Percentiles rank a stretch among this genome's conserved stretches.
Conservation (phyloP, 2,329 filamentous ascomycete genomes). For the Cladosporium halotolerans region DNA sequence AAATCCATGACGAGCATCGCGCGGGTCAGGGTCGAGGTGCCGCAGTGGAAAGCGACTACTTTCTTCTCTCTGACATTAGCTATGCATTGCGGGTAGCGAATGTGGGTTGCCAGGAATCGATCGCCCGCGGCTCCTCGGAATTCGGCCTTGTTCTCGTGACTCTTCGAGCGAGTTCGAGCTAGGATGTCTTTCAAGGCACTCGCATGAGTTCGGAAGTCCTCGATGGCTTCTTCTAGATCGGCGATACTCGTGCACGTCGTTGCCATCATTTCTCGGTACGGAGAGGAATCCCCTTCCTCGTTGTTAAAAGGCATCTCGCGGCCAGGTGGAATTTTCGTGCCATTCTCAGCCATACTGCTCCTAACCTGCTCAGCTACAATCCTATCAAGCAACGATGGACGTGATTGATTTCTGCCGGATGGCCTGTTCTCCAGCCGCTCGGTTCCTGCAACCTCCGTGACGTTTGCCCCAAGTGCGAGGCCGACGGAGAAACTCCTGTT, state of each 20-base stretch:
- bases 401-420: background rate
- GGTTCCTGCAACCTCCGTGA: conserved; percentile 34
- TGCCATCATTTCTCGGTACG: background rate
- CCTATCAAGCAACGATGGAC: background rate
- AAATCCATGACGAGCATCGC: conserved; percentile 15
- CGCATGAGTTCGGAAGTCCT: background rate
- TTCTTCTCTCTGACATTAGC: background rate
- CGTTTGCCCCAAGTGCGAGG: conserved; percentile 55
- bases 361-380: background rate
- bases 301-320: background rate
- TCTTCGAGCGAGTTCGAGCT: background rate
- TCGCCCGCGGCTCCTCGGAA: background rate
- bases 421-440: background rate
- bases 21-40: background rate
- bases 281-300: background rate
- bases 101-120: background rate
- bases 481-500: conserved; percentile 55
- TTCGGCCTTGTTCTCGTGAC: background rate
- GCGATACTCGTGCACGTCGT: conserved; percentile 2
- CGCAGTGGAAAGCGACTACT: background rate
- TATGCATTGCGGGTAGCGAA: conserved; percentile 4
- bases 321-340: conserved; percentile 5
- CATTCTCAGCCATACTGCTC: conserved; percentile 7
- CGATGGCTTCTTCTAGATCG: conserved; percentile 9
- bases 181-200: background rate